Conservation (phyloP, 768 basidiomycete species). For the Cystobasidium tubakii region DNA sequence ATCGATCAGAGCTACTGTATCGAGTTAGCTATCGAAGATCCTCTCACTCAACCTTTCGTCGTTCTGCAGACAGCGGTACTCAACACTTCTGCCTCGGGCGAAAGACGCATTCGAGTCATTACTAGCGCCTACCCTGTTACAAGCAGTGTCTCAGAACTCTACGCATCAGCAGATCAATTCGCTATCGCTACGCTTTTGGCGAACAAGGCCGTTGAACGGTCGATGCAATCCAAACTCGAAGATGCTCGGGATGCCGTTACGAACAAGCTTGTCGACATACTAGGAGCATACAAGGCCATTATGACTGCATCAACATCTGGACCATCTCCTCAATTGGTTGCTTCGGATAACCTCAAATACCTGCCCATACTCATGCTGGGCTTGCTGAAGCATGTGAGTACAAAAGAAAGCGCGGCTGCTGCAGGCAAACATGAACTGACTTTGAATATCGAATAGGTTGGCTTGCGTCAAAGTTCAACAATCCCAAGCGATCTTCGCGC, state of each 20-base stretch:
- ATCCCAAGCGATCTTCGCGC: constrained; percentile 94
- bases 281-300: constrained; percentile 84
- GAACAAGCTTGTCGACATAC: constrained; percentile 75
- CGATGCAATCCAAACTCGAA: constrained; percentile 76
- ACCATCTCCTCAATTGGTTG: constrained; percentile 85
- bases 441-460: constrained; percentile 58
- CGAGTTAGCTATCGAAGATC: constrained; percentile 92
- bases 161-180: constrained; percentile 81
- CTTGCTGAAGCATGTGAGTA: constrained; percentile 80
- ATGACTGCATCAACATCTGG: constrained; percentile 92
- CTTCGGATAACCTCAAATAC: constrained; percentile 90
- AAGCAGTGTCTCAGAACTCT: constrained; percentile 77
- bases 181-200: constrained; percentile 76
- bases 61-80: constrained; percentile 91
- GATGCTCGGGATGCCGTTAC: constrained; percentile 78
- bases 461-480: constrained; percentile 87
- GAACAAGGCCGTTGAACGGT: constrained; percentile 87
- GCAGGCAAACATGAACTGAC: not conserved
- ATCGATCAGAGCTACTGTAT: constrained; percentile 93
- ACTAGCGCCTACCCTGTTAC: constrained; percentile 83
- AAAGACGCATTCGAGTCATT: constrained; percentile 84
- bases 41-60: constrained; percentile 79
- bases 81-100: constrained; percentile 78
- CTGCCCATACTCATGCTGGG: constrained; percentile 84
- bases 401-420: not conserved